Evolutionary conservation across 306 rosid species (phyloP).

Genomic region (Gynostemma pentaphyllum): DNA sequence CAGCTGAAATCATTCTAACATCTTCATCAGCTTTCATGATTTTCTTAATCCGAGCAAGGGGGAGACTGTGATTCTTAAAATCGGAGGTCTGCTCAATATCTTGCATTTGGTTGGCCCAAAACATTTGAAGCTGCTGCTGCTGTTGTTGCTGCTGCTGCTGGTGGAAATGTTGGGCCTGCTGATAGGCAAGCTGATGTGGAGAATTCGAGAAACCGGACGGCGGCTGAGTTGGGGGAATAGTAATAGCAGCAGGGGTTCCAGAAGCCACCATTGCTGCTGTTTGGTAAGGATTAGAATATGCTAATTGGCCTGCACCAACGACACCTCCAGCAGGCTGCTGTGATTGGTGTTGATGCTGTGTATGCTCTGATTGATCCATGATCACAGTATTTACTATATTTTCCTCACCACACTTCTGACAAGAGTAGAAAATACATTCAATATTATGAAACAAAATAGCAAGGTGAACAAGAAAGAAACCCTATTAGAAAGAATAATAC

Average conservation of each 20-base stretch:
- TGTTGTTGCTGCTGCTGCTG: conserved; percentile 15
- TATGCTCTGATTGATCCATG: conserved; percentile 12
- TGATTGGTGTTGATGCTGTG: conserved; percentile 12
- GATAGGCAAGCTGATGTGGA: conserved; percentile 15
- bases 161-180: conserved; percentile 16
- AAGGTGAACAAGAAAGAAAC: not conserved
- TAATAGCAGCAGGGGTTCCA: conserved; percentile 5
- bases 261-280: conserved; percentile 14
- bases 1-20: conserved; percentile 15
- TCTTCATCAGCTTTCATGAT: conserved; percentile 18
- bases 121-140: conserved; percentile 13
- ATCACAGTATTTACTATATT: not conserved
- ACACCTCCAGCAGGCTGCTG: conserved; percentile 5
- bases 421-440: not conserved
- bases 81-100: conserved; percentile 15
- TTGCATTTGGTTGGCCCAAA: conserved; percentile 19
- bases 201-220: conserved; percentile 6
- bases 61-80: conserved; percentile 16
- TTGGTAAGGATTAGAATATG: conserved; percentile 14
- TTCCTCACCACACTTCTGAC: not conserved
- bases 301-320: not conserved
- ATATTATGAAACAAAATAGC: not conserved
- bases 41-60: conserved; percentile 17
- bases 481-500: not conserved
- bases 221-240: conserved; percentile 12